phyloP scores from a whole-genome alignment of 2,329 filamentous ascomycete genomes.

The Claviceps spartinae region DNA sequence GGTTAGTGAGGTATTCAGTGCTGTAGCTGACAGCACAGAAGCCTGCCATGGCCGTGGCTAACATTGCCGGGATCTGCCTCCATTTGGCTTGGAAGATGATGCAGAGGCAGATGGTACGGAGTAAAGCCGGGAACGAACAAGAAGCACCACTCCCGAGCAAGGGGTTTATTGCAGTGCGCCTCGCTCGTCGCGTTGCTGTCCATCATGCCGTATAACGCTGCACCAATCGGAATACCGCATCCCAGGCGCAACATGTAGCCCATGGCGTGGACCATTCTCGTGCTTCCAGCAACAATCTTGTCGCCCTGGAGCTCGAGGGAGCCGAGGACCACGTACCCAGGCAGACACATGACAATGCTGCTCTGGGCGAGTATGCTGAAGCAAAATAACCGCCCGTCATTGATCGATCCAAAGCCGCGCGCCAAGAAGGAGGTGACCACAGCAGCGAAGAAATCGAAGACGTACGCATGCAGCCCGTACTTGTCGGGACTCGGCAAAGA shows the following conservation, averaged over 20 bases:
- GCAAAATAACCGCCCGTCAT: slow-evolving; percentile 45
- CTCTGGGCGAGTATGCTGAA: slow-evolving; percentile 60
- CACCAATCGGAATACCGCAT: slow-evolving; percentile 59
- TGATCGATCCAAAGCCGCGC: slow-evolving; percentile 55
- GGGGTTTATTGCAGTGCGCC: slow-evolving; percentile 28
- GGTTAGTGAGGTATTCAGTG: too few relatives aligned
- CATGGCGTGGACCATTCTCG: slow-evolving; percentile 62
- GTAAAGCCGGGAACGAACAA: slow-evolving; percentile 65
- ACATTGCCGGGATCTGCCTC: slow-evolving; percentile 40
- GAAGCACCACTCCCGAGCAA: slow-evolving; percentile 40
- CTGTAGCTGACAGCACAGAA: too few relatives aligned
- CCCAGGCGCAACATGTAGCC: slow-evolving; percentile 64
- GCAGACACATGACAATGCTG: slow-evolving; percentile 62
- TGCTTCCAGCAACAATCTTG: slow-evolving; percentile 57
- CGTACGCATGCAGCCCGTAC: slow-evolving; percentile 53
- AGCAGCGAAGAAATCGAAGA: slow-evolving; percentile 40
- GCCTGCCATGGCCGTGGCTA: too few relatives aligned
- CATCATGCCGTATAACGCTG: slow-evolving; percentile 51
- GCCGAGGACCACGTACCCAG: slow-evolving; percentile 37
- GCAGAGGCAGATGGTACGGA: slow-evolving; percentile 57
- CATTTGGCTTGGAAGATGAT: slow-evolving; percentile 73
- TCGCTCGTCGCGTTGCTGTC: slow-evolving; percentile 38
- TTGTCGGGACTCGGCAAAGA: slow-evolving; percentile 59
- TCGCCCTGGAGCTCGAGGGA: slow-evolving; percentile 55
- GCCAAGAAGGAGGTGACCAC: slow-evolving; percentile 56